Percentiles rank a stretch among this genome's conserved stretches.
phyloP scores from a whole-genome alignment of 192 early-diverging fungal species.

The Thamnidium elegans region DNA sequence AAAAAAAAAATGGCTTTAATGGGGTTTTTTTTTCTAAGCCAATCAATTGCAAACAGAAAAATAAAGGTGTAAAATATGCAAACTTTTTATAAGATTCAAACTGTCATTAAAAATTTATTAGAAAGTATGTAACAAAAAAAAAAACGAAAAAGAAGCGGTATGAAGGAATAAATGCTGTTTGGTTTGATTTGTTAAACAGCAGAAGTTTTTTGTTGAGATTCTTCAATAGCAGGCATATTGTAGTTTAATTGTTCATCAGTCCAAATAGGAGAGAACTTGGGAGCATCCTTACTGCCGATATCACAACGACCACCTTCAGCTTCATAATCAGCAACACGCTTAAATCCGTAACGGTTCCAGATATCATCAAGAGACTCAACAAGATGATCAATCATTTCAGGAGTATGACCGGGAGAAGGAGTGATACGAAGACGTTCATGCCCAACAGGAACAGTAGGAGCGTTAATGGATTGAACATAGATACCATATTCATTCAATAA shows the following conservation, averaged over 20 bases:
- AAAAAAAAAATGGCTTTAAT: too few species aligned
- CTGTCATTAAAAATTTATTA: too few species aligned
- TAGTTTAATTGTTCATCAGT: constrained; percentile 46
- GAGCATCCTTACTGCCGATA: constrained; percentile 60
- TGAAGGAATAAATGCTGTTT: too few species aligned
- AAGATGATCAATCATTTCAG: constrained; percentile 77
- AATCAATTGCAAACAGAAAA: too few species aligned
- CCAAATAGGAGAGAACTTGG: constrained; percentile 51
- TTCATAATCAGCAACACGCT: constrained; percentile 82
- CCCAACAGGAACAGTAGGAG: constrained; percentile 89
- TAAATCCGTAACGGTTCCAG: constrained; percentile 84
- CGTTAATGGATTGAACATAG: constrained; percentile 98
- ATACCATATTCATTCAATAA: constrained; percentile 84
- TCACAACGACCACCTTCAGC: constrained; percentile 80
- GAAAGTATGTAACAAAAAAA: too few species aligned
- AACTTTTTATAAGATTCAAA: too few species aligned
- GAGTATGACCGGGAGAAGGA: constrained; percentile 89
- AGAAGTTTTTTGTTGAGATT: neutral
- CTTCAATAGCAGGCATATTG: constrained; percentile 2
- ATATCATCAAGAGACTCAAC: constrained; percentile 80
- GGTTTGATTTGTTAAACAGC: too few species aligned
- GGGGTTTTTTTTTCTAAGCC: too few species aligned
- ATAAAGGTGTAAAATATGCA: too few species aligned
- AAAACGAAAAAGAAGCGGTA: too few species aligned
- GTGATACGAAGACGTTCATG: constrained; percentile 98